Percentiles rank a stretch among this genome's conserved stretches.
phyloP scores from a whole-genome alignment of 2,329 filamentous ascomycete genomes.

The Colletotrichum abscissum region DNA sequence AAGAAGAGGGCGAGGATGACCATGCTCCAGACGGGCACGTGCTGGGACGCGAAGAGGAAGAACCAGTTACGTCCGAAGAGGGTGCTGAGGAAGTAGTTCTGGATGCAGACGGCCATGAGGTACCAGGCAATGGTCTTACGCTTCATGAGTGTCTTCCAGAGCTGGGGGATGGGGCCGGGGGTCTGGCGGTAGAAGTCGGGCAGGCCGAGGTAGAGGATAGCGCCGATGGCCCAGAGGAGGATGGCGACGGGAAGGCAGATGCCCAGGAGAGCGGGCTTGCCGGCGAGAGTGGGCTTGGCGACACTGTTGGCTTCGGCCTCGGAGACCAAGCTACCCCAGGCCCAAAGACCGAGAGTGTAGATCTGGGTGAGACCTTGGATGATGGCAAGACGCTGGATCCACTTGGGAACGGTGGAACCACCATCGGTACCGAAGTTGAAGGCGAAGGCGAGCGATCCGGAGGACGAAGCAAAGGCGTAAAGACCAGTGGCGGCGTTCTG shows the following conservation, averaged over 20 bases:
- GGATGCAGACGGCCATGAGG: slow-evolving; percentile 70
- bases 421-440: slow-evolving; percentile 75
- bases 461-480: slow-evolving; percentile 72
- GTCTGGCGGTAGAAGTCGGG: slow-evolving; percentile 74
- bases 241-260: slow-evolving; percentile 68
- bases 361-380: slow-evolving; percentile 76
- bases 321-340: slow-evolving; percentile 62
- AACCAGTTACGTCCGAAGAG: slow-evolving; percentile 76
- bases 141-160: slow-evolving; percentile 70
- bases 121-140: slow-evolving; percentile 77
- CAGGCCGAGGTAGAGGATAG: slow-evolving; percentile 67
- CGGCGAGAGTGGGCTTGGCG: slow-evolving; percentile 42
- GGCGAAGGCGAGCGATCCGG: slow-evolving; percentile 73
- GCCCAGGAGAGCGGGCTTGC: slow-evolving; percentile 46
- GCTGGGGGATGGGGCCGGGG: slow-evolving; percentile 72
- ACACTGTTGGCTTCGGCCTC: slow-evolving; percentile 30
- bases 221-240: slow-evolving; percentile 67
- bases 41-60: slow-evolving; percentile 69
- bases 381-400: slow-evolving; percentile 74
- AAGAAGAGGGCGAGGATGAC: slow-evolving; percentile 66
- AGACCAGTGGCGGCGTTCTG: slow-evolving; percentile 70
- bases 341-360: slow-evolving; percentile 75
- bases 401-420: slow-evolving; percentile 70
- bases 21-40: slow-evolving; percentile 67
- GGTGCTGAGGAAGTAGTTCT: slow-evolving; percentile 75